Evolutionary conservation across 495 filamentous ascomycete species (phyloP).

Genomic region (Arthonia radiata): DNA sequence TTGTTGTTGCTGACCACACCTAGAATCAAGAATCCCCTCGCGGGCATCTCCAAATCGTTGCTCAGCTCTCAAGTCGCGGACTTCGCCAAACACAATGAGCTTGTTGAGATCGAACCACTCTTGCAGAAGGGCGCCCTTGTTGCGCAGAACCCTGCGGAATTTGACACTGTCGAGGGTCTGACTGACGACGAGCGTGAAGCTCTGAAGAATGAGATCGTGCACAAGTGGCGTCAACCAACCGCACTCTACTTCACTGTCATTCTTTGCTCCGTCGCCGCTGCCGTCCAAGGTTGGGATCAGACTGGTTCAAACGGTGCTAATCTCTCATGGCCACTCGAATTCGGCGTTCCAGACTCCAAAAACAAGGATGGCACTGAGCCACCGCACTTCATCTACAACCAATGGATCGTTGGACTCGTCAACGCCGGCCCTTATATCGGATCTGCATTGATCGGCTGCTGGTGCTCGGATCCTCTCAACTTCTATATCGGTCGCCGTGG

Average conservation of each 20-base stretch:
- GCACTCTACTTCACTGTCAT: constrained; percentile 45
- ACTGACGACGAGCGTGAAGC: constrained; percentile 24
- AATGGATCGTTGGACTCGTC: constrained; percentile 35
- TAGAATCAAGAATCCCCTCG: constrained; percentile 38
- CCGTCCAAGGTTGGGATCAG: constrained; percentile 47
- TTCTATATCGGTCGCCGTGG: constrained; percentile 37
- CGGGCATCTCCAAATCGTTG: constrained; percentile 23
- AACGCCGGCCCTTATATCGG: constrained; percentile 27
- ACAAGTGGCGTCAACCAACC: constrained; percentile 39
- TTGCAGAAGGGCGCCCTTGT: constrained; percentile 31
- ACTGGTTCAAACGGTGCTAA: constrained; percentile 56
- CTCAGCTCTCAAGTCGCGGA: constrained; percentile 29
- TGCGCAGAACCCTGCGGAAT: constrained; percentile 30
- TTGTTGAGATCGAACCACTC: too few relatives aligned
- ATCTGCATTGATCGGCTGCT: constrained; percentile 25
- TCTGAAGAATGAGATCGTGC: constrained; percentile 29
- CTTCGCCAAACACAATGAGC: constrained; percentile 25
- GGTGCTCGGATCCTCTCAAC: constrained; percentile 49
- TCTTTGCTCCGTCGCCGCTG: constrained; percentile 45
- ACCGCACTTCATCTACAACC: too few relatives aligned
- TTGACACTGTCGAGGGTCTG: constrained; percentile 30
- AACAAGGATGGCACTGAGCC: constrained; percentile 10
- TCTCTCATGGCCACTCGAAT: constrained; percentile 30
- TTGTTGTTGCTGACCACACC: too few relatives aligned
- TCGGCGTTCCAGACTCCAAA: constrained; percentile 24